Evolutionary conservation across 805 yeast genomes (phyloP), one percentile per base, ranked within the genome.

Genomic region (Lachancea lanzarotensis): DNA sequence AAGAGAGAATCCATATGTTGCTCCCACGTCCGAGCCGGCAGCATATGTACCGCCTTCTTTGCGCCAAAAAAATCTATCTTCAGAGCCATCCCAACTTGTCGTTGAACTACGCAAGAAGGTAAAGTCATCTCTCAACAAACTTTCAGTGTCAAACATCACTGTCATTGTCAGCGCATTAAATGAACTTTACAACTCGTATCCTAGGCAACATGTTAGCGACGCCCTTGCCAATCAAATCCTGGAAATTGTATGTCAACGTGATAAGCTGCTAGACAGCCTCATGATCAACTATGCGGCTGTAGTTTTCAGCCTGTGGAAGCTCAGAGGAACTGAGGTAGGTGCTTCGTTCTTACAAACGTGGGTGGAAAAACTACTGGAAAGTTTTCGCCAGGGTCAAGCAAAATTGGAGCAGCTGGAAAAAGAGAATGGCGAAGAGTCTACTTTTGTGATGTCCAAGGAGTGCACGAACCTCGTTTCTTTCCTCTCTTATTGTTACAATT

Each of bases 41-140:
- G 71, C 76, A 49, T 91, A 93, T 59, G 68, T 91, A 13, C 98
- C 98, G 1, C 98, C 98, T 0, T 89, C 95, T 0, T 63, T 84
- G 45, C 75, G 98, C 47, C 73, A 77, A 37, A 74, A 72, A 54
- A 74, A 71, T 40, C 45, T 67, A 17, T 70, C 61, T 33, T 56
- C 57, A 3, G 55, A 53, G 0, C 71, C 71, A 20, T 67, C 75
- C 17, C 78, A 74, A 47, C 79, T 74, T 44, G 59, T 70, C 7
- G 40, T 68, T 2, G 75, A 71, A 31, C 66, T 90, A 31, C 74
- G 75, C 43, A 78, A 80, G 53, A 67, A 78, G 4, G 74, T 90
- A 39, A 93, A 89, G 56, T 90, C 97, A 47, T 79, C 88, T 1
- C 69, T 93, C 55, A 93, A 93, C 62, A 83, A 81, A 62, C 72